Evolutionary conservation across 75 land plant species (phyloP), one percentile per base, ranked within the genome.

Genomic region (Cupressus sempervirens): DNA sequence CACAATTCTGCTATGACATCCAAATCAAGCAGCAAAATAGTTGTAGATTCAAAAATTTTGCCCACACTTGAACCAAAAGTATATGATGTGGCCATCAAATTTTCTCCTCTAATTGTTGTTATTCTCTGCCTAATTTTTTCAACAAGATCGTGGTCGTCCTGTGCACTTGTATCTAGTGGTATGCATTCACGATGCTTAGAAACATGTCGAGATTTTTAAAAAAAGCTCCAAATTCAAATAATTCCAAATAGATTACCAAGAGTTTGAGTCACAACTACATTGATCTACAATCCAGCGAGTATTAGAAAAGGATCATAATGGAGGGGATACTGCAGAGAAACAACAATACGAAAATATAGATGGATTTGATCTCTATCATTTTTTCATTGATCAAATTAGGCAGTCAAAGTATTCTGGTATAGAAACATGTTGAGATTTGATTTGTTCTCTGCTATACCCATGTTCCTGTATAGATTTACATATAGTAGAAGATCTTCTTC

Each of bases 121-220:
- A 11, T 79, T 48, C 7, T 41, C 4, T 79, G 81, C n/a, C 50
- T 79, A n/a, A 14, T 79, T 6, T 41, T 79, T 3, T 79, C 81
- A 32, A 79, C 26, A 79, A 45, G 29, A n/a, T 43, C 13, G 20
- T 79, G 4, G 81, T 50, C 81, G 29, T 40, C n/a, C 30, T 43
- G n/a, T 79, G 50, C 11, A 79, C 81, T 79, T 79, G 48, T 7
- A 7, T 79, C 10, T 79, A 50, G 81, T 79, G 81, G 81, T 79
- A 79, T 23, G n/a, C 11, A 79, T 3, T 43, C 12, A 13, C 50
- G 26, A 8, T 29, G 74, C 13, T 70, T 70, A 70, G 26, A 70
- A 30, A 10, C 34, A 70, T 70, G 14, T 4, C 13, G 0, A 30
- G 34, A 30, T 29, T 32, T 14, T n/a, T n/a, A 32, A 70, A 62